Conservation (phyloP, 163 green algal species). For the Chlamydomonas reinhardtii region DNA sequence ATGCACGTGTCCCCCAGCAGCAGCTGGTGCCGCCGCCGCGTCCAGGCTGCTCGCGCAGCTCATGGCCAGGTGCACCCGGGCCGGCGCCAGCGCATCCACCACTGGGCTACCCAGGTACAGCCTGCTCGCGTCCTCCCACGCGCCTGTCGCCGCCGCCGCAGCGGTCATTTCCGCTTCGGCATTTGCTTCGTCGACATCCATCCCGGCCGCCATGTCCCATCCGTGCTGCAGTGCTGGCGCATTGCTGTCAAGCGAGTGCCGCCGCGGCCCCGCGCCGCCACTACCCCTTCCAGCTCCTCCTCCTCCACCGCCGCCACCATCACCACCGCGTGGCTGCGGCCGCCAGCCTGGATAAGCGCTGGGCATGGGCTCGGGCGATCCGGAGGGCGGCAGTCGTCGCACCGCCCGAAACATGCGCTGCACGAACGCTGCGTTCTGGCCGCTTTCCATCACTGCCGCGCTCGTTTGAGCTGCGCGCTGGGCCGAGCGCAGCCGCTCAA, state of each 20-base stretch:
- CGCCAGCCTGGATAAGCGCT: background rate
- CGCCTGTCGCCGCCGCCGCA: no score
- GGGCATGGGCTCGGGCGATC: constrained; percentile 22
- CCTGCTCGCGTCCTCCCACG: no score
- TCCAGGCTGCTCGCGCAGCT: background rate
- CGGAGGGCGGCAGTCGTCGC: background rate
- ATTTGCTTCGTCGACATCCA: no score
- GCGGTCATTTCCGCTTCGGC: no score
- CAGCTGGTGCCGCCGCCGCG: background rate
- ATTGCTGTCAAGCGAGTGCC: background rate
- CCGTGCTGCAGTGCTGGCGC: background rate
- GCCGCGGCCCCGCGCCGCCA: no score
- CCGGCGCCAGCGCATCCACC: background rate
- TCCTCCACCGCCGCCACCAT: no score
- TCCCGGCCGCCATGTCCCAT: no score
- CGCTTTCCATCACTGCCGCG: no score
- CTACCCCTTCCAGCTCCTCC: no score
- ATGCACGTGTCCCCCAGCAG: background rate
- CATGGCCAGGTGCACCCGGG: background rate
- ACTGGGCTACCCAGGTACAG: background rate
- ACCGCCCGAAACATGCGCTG: constrained; percentile 27
- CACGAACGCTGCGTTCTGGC: background rate
- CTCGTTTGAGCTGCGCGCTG: no score
- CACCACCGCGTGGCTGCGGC: constrained; percentile 4
- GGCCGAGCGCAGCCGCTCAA: no score